phyloP scores from a whole-genome alignment of 345 rosid genomes.

The Aquilaria malaccensis region DNA sequence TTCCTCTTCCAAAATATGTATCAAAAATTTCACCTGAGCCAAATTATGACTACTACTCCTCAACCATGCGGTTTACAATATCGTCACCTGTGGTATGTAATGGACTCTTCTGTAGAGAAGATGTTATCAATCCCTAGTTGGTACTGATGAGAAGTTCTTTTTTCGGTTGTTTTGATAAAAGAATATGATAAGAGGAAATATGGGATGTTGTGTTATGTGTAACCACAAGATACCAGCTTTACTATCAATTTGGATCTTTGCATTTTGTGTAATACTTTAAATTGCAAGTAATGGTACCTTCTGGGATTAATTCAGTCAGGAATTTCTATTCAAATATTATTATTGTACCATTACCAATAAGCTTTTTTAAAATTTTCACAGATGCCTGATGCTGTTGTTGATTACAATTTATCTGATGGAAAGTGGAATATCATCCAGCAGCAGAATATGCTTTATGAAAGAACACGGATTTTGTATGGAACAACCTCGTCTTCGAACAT shows the following conservation, averaged over 20 bases:
- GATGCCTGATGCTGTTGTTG: conserved; percentile 99
- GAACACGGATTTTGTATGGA: conserved; percentile 84
- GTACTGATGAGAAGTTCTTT: too few species aligned
- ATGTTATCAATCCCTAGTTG: too few species aligned
- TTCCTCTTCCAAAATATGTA: conserved; percentile 77
- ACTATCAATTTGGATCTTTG: too few species aligned
- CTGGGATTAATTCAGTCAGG: too few species aligned
- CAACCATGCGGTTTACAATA: conserved; percentile 77
- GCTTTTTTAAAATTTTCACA: conserved; percentile 18
- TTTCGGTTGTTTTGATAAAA: too few species aligned
- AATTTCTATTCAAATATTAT: too few species aligned
- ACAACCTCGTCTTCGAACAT: conserved; percentile 39
- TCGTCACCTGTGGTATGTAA: conserved; percentile 90
- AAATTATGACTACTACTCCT: conserved; percentile 73
- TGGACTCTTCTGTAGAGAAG: background rate
- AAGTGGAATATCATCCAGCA: conserved; percentile 90
- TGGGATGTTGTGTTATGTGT: too few species aligned
- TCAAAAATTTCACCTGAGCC: conserved; percentile 77
- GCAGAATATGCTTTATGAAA: conserved; percentile 88
- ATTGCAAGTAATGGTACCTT: too few species aligned
- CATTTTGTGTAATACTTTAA: too few species aligned
- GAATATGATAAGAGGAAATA: too few species aligned
- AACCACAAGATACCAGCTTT: too few species aligned
- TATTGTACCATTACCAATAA: background rate
- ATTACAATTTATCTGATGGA: conserved; percentile 72